Conservation (phyloP, 2,329 filamentous ascomycete genomes). For the Paecilomyces dactylethromorphus region DNA sequence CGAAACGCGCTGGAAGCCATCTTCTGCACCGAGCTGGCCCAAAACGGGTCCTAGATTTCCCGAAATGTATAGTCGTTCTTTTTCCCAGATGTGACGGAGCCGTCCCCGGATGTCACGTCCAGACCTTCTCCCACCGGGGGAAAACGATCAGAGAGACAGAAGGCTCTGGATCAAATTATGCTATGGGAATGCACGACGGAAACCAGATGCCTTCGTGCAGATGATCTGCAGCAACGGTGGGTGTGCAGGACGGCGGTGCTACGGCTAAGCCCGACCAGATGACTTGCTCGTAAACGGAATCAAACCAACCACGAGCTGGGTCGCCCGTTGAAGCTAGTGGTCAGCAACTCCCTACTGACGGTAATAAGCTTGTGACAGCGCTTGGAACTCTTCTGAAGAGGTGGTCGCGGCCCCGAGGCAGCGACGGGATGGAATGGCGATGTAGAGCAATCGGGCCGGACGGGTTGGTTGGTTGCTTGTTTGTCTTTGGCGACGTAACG, state of each 20-base stretch:
- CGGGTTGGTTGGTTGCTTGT: not conserved
- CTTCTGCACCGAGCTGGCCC: conserved; percentile 7
- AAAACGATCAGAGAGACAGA: conserved; percentile 8
- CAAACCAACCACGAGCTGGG: conserved; percentile 9
- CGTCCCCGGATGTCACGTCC: not conserved
- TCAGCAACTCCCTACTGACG: not conserved
- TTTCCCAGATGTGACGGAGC: not conserved
- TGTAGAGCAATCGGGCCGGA: not conserved
- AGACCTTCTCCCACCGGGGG: conserved; percentile 4
- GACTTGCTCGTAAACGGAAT: conserved; percentile 17
- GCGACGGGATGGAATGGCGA: not conserved
- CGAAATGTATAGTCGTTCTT: not conserved
- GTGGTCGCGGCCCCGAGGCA: not conserved
- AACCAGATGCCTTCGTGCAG: conserved; percentile 38
- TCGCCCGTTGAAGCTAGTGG: conserved; percentile 3
- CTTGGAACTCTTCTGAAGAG: not conserved
- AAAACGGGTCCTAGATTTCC: not conserved
- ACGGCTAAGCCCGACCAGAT: conserved; percentile 25
- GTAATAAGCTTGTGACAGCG: conserved; percentile 17
- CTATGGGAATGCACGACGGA: conserved; percentile 40
- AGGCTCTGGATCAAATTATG: conserved; percentile 22
- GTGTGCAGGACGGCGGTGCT: conserved; percentile 15
- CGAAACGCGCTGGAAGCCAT: conserved; percentile 90
- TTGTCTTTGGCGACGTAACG: not conserved
- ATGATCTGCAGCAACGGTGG: conserved; percentile 40